These are phyloP conservation scores for Typha latifolia DNA, from an alignment of 176 grass and related monocot genomes.

Conservation along the genomic window DNA sequence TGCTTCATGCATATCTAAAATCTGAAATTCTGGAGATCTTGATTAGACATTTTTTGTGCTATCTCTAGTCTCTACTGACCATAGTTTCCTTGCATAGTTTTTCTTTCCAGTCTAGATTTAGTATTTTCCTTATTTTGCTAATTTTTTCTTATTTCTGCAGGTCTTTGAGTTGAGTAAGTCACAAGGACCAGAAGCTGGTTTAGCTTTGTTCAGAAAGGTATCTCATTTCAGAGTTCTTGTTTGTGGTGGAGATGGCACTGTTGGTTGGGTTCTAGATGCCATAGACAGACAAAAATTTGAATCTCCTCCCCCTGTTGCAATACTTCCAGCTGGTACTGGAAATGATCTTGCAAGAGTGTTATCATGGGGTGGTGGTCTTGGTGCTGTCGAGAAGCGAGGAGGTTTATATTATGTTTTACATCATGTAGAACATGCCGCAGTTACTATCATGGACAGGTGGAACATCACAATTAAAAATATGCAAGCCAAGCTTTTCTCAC, in stretches of 20 bases:
- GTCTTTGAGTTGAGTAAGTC: constrained; percentile 77
- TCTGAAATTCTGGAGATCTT: too few relatives aligned
- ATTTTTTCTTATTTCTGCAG: constrained; percentile 14
- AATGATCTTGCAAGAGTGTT: constrained; percentile 80
- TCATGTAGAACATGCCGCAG: constrained; percentile 59
- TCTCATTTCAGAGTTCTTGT: constrained; percentile 81
- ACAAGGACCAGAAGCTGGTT: constrained; percentile 67
- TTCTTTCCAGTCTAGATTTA: too few relatives aligned
- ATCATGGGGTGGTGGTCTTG: constrained; percentile 68
- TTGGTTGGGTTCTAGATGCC: constrained; percentile 68
- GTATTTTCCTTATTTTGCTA: too few relatives aligned
- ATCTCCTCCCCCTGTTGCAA: constrained; percentile 65
- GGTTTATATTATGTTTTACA: constrained; percentile 53
- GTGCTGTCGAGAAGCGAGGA: constrained; percentile 49
- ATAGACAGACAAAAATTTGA: constrained; percentile 84
- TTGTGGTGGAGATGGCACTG: constrained; percentile 85
- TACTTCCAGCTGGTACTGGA: constrained; percentile 80
- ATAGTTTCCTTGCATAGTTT: too few relatives aligned
- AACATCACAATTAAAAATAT: constrained; percentile 44
- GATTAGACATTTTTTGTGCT: too few relatives aligned
- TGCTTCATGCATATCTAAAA: too few relatives aligned
- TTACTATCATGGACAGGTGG: constrained; percentile 77
- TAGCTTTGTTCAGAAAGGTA: constrained; percentile 57
- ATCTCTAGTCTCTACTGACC: too few relatives aligned
- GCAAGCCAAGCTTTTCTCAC: constrained; percentile 34